A percentile compares a stretch with the other conserved stretches of the same genome.
These are phyloP conservation scores for Fraxinus velutina DNA, from an alignment of 305 asterid genomes.

Conservation along the genomic window DNA sequence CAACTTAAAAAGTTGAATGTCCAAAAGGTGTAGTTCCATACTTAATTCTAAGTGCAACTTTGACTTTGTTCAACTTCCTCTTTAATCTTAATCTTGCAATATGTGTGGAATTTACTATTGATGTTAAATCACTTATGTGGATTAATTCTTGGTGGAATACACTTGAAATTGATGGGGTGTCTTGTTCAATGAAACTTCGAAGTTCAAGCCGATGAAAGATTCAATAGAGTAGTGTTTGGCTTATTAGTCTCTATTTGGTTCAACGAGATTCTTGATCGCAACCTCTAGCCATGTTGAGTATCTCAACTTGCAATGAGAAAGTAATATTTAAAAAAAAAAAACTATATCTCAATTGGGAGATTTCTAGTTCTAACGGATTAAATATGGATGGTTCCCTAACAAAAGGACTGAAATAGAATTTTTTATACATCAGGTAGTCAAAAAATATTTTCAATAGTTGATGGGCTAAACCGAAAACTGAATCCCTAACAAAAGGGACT, in stretches of 20 bases:
- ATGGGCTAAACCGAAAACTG: not conserved
- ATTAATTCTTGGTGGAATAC: not conserved
- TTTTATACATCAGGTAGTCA: not conserved
- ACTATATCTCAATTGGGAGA: not conserved
- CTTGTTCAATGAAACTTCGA: not conserved
- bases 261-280: not conserved
- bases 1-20: not conserved
- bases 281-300: not conserved
- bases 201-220: not conserved
- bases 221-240: not conserved
- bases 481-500: not conserved
- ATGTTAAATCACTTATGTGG: not conserved
- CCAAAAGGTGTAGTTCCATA: not conserved
- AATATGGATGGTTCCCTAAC: not conserved
- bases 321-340: not conserved
- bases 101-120: not conserved
- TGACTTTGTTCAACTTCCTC: not conserved
- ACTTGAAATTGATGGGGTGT: not conserved
- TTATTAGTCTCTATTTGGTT: not conserved
- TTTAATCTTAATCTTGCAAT: not conserved
- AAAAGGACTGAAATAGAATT: not conserved
- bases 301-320: not conserved
- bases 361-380: not conserved
- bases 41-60: not conserved
- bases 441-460: not conserved